These are phyloP conservation scores for Komagataea norvegica DNA, from an alignment of 1,139 yeast species.

Conservation along the genomic window DNA sequence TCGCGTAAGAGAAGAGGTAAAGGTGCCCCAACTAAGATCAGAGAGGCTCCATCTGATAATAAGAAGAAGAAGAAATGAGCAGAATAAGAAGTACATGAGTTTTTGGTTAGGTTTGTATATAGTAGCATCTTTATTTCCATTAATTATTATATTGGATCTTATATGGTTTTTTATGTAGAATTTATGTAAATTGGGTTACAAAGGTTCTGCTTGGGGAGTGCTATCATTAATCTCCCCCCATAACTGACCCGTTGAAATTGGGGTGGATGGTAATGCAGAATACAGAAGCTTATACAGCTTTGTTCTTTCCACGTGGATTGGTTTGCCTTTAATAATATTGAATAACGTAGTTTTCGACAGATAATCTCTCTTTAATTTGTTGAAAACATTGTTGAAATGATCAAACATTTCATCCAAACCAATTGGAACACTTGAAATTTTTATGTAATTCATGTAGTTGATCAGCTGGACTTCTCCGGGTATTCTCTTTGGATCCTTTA, in stretches of 20 bases:
- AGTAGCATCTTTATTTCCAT: conserved; percentile 2
- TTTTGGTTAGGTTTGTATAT: too few species aligned
- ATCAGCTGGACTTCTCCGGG: conserved; percentile 80
- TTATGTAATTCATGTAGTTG: conserved; percentile 24
- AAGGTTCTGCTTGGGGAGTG: not conserved
- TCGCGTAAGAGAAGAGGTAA: conserved; percentile 83
- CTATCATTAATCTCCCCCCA: conserved; percentile 22
- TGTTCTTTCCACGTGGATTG: conserved; percentile 43
- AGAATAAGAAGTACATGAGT: not conserved
- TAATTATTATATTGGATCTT: too few species aligned
- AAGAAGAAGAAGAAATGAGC: conserved; percentile 38
- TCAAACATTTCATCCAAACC: conserved; percentile 40
- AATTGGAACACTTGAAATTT: conserved; percentile 42
- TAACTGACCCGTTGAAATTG: conserved; percentile 29
- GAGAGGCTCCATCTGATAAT: conserved; percentile 34
- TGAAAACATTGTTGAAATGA: conserved; percentile 41
- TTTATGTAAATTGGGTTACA: too few species aligned
- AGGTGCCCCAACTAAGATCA: conserved; percentile 85
- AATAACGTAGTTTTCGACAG: conserved; percentile 37
- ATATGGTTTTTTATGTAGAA: too few species aligned
- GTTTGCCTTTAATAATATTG: conserved; percentile 40
- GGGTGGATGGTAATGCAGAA: conserved; percentile 43
- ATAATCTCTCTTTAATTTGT: conserved; percentile 38
- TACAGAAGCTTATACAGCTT: conserved; percentile 44
- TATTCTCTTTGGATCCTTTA: conserved; percentile 77